Evolutionary conservation across 1,284 basidiomycete species (phyloP).

Genomic region (Fomes fomentarius): DNA sequence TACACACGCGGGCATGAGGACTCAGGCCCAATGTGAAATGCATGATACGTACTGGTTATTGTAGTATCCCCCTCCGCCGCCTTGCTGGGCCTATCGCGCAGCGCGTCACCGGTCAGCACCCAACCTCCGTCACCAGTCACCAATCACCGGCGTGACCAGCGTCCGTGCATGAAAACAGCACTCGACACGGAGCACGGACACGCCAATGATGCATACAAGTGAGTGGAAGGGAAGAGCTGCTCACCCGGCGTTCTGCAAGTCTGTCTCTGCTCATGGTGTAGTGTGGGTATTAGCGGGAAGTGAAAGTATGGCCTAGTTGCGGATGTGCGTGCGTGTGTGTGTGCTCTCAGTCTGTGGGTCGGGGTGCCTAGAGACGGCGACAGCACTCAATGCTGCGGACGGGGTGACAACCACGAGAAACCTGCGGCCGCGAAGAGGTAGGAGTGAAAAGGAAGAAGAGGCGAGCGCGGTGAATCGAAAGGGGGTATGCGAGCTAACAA

Average conservation of each 20-base stretch:
- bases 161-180: too few relatives aligned
- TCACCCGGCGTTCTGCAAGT: conserved; percentile 69
- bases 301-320: conserved; percentile 12
- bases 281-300: conserved; percentile 22
- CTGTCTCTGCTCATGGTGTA: conserved; percentile 76
- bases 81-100: conserved; percentile 58
- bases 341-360: too few relatives aligned
- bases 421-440: conserved; percentile 4
- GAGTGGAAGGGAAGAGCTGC: conserved; percentile 48
- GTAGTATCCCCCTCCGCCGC: conserved; percentile 52
- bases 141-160: too few relatives aligned
- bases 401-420: conserved; percentile 17
- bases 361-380: conserved; percentile 9
- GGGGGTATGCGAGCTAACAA: conserved; percentile 22
- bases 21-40: too few relatives aligned
- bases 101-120: background rate
- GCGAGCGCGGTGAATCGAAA: conserved; percentile 17
- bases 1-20: conserved; percentile 3
- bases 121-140: too few relatives aligned
- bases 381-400: conserved; percentile 38
- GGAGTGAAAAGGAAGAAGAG: background rate
- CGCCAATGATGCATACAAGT: too few relatives aligned
- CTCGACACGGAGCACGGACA: too few relatives aligned
- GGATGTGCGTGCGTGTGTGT: too few relatives aligned
- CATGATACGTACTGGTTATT: conserved; percentile 50